A percentile compares a stretch with the other conserved stretches of the same genome.
Evolutionary conservation across 768 basidiomycete genomes (phyloP).

Genomic region (Leccinum ochraceum): DNA sequence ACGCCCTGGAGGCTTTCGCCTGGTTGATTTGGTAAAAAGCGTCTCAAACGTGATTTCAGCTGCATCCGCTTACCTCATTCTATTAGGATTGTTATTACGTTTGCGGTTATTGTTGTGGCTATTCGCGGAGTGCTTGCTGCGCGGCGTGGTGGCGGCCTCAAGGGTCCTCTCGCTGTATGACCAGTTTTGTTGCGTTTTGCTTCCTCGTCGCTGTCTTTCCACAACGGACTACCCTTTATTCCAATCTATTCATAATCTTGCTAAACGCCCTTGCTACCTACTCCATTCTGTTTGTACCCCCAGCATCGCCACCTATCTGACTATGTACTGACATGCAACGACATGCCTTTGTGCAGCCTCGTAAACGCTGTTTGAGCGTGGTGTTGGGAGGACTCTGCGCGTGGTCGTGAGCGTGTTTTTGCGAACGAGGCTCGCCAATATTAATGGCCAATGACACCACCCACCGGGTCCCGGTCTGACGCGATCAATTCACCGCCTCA

Average conservation of each 20-base stretch:
- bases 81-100: constrained; percentile 62
- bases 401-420: neutral
- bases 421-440: neutral
- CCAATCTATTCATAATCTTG: constrained; percentile 6
- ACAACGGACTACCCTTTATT: neutral
- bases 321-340: neutral
- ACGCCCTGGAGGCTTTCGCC: constrained; percentile 72
- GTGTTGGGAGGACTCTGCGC: neutral
- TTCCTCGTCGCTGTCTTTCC: constrained; percentile 9
- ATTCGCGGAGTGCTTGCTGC: constrained; percentile 59
- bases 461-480: neutral
- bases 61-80: neutral
- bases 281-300: constrained; percentile 4
- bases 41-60: neutral
- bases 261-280: constrained; percentile 3
- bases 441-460: neutral
- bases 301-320: neutral
- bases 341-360: neutral
- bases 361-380: constrained; percentile 11
- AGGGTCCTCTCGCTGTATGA: constrained; percentile 52
- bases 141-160: constrained; percentile 66
- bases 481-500: neutral
- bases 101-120: constrained; percentile 58
- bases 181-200: neutral
- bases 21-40: constrained; percentile 69